phyloP scores from a whole-genome alignment of 495 filamentous ascomycete species.

The Penicillium lividum region DNA sequence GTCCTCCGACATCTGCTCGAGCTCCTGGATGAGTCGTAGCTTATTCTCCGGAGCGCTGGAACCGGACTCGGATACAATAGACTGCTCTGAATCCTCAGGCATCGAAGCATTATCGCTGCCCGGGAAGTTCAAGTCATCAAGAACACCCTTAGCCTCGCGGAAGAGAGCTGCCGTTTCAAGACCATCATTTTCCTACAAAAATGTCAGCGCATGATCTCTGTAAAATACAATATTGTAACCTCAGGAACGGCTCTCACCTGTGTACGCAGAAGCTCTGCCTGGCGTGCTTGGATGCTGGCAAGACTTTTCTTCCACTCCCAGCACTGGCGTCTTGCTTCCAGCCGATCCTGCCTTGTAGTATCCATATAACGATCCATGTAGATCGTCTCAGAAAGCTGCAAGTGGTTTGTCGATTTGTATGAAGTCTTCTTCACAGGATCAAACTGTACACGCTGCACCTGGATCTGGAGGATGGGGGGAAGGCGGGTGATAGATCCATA shows the following conservation, averaged over 20 bases:
- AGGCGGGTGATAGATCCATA: slow-evolving; percentile 74
- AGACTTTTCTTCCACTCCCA: slow-evolving; percentile 77
- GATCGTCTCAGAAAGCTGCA: slow-evolving; percentile 72
- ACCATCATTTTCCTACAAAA: slow-evolving; percentile 34
- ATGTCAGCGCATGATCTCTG: background rate
- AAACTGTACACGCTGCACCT: slow-evolving; percentile 78
- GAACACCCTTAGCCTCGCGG: slow-evolving; percentile 27
- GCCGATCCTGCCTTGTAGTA: slow-evolving; percentile 55
- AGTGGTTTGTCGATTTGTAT: slow-evolving; percentile 76
- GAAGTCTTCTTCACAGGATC: slow-evolving; percentile 58
- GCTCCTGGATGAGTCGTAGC: background rate
- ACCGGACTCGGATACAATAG: background rate
- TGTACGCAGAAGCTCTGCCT: slow-evolving; percentile 45
- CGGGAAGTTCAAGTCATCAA: slow-evolving; percentile 25
- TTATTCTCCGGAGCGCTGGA: background rate
- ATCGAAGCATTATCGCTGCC: background rate
- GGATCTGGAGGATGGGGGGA: slow-evolving; percentile 85
- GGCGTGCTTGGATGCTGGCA: slow-evolving; percentile 52
- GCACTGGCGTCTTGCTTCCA: slow-evolving; percentile 60
- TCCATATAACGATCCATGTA: slow-evolving; percentile 92
- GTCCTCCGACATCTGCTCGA: slow-evolving; percentile 23
- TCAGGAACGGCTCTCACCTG: slow-evolving; percentile 36
- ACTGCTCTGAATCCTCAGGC: background rate
- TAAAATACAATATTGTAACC: background rate
- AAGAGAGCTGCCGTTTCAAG: slow-evolving; percentile 20